Evolutionary conservation across 805 yeast species (phyloP).

Genomic region (Candida vartiovaarae): DNA sequence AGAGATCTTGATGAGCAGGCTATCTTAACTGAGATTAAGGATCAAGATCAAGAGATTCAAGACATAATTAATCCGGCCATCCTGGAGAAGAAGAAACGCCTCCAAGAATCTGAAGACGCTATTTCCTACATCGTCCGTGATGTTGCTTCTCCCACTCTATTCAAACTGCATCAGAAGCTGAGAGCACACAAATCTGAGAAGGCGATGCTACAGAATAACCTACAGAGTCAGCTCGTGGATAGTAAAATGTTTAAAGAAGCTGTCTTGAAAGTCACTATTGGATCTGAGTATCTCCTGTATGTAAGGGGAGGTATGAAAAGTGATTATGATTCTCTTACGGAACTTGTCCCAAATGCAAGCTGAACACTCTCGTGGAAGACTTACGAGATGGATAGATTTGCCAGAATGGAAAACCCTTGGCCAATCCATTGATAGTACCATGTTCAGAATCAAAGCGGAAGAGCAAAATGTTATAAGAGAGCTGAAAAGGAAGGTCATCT

Average conservation of each 20-base stretch:
- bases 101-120: background rate
- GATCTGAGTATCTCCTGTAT: constrained; percentile 41
- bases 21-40: constrained; percentile 16
- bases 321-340: constrained; percentile 3
- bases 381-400: constrained; percentile 38
- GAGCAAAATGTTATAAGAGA: constrained; percentile 48
- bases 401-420: constrained; percentile 52
- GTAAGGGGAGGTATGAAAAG: constrained; percentile 26
- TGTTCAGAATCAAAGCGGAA: constrained; percentile 41
- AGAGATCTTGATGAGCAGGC: constrained; percentile 35
- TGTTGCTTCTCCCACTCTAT: constrained; percentile 5
- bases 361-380: constrained; percentile 33
- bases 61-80: constrained; percentile 9
- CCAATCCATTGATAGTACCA: constrained; percentile 34
- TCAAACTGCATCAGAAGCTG: constrained; percentile 5
- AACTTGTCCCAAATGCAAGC: constrained; percentile 17
- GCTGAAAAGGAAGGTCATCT: constrained; percentile 41
- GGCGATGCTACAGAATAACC: constrained; percentile 1
- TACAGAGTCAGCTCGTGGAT: constrained; percentile 13
- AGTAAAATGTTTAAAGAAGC: constrained; percentile 26
- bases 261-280: constrained; percentile 33
- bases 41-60: constrained; percentile 16
- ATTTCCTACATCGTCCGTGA: constrained; percentile 6
- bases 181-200: constrained; percentile 2
- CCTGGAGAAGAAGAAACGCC: constrained; percentile 3